phyloP scores from a whole-genome alignment of 148 eudicot species.

The Diospyros kaki region DNA sequence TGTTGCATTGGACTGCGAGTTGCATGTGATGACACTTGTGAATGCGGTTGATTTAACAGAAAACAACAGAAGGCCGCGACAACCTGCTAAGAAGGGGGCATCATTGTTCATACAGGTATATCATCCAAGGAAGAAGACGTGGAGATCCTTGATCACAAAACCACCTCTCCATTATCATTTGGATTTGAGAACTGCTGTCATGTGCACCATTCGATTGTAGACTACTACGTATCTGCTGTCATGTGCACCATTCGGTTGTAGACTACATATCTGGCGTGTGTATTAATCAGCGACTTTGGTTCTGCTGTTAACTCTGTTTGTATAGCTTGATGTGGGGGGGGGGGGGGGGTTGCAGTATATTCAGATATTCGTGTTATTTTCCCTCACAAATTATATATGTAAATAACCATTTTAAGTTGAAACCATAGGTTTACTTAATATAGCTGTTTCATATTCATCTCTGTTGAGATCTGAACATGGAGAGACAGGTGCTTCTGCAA shows the following conservation, averaged over 20 bases:
- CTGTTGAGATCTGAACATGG: no score
- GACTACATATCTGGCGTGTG: not conserved
- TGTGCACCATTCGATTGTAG: constrained; percentile 72
- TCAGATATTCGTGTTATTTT: no score
- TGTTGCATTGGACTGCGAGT: constrained; percentile 60
- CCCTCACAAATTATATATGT: no score
- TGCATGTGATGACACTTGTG: constrained; percentile 47
- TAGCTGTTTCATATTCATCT: no score
- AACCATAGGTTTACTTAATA: no score
- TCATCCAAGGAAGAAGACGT: constrained; percentile 56
- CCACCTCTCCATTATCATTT: constrained; percentile 51
- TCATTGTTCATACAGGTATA: constrained; percentile 58
- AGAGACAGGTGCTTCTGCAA: no score
- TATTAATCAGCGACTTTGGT: not conserved
- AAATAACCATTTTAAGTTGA: no score
- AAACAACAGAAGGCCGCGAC: constrained; percentile 43
- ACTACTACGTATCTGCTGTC: not conserved
- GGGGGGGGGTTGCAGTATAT: not conserved
- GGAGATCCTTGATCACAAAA: constrained; percentile 66
- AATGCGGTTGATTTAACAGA: constrained; percentile 44
- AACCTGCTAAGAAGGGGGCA: constrained; percentile 35
- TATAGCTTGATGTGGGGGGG: constrained; percentile 2
- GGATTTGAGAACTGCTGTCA: constrained; percentile 72
- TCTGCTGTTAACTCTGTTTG: constrained; percentile 4
- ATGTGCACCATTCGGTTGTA: constrained; percentile 40